Conservation (phyloP, 208 protist genomes). For the Acanthamoeba sp. region DNA sequence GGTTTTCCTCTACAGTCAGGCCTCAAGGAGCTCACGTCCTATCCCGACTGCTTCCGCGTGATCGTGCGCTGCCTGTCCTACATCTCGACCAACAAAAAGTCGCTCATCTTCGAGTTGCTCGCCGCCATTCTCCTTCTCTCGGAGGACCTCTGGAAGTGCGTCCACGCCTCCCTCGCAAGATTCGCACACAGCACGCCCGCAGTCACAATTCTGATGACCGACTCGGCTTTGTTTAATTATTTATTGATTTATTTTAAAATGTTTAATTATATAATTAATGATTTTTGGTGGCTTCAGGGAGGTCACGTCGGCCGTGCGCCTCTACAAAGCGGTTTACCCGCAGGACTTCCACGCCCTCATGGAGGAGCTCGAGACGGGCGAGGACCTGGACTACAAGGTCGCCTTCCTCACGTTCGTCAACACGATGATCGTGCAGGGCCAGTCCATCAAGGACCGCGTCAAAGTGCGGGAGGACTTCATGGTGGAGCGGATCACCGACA, state of each 20-base stretch:
- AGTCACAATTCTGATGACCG: no score
- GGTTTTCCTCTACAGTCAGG: no score
- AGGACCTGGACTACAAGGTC: conserved; percentile 63
- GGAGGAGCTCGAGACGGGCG: background rate
- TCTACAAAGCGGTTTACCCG: background rate
- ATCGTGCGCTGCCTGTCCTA: conserved; percentile 26
- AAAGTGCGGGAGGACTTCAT: conserved; percentile 57
- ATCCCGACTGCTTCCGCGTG: background rate
- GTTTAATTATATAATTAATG: no score
- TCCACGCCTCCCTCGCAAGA: no score
- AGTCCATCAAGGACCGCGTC: conserved; percentile 6
- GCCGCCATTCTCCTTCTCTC: conserved; percentile 44
- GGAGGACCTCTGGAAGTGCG: conserved; percentile 22
- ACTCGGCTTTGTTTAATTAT: background rate
- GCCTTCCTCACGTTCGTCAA: conserved; percentile 44
- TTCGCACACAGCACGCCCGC: no score
- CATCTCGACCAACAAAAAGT: conserved; percentile 55
- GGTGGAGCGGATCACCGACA: conserved; percentile 7
- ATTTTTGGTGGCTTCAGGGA: background rate
- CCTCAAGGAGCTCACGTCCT: conserved; percentile 14
- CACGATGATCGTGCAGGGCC: conserved; percentile 33
- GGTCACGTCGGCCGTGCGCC: background rate
- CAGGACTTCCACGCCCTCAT: conserved; percentile 30
- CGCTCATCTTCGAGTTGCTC: conserved; percentile 35
- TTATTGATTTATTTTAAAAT: background rate